Base-by-base conservation (phyloP, 257 asterid genomes). In the Fraxinus pennsylvanica region DNA sequence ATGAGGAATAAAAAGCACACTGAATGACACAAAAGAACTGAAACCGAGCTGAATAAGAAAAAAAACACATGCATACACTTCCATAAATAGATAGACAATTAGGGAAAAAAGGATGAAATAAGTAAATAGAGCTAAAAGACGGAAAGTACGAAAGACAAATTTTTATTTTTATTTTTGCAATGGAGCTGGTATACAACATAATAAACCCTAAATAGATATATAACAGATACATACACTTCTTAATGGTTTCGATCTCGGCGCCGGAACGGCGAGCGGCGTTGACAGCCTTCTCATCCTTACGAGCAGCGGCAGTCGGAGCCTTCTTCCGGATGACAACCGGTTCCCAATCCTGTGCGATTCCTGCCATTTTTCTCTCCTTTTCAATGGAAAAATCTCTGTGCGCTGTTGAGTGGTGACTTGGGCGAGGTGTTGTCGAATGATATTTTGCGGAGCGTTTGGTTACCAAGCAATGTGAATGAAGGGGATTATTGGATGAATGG, bases 221-320 rank as follows among this genome's bases (percentile, higher is more conserved):
- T 25, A 25, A 25, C 27, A 25, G 27, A 25, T 25, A 25, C 81
- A 38, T 74, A 92, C 98, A 85, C 77, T 94, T 94, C 72, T 78
- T 89, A 47, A 94, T 13, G 69, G 98, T 94, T 76, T 94, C 98
- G 89, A 94, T 91, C 82, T 94, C 98, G 9, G 97, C 98, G 73
- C 98, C 98, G 73, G 87, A 41, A 32, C 98, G 97, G 71, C 98
- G 97, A 77, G 98, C 98, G 74, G 97, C 97, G 90, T 94, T 94
- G 83, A 94, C 97, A 35, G 97, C 94, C 80, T 94, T 94, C 85
- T 94, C 97, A 72, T 94, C 98, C 85, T 92, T 94, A 5, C 97
- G 91, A 22, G 97, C 98, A 69, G 98, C 98, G 84, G 98, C 74
- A 47, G 59, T 47, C 0, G 59, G 59, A 3, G 59, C 59, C 59